phyloP scores from a whole-genome alignment of 2,329 filamentous ascomycete species.

The Gnomoniopsis sp. region DNA sequence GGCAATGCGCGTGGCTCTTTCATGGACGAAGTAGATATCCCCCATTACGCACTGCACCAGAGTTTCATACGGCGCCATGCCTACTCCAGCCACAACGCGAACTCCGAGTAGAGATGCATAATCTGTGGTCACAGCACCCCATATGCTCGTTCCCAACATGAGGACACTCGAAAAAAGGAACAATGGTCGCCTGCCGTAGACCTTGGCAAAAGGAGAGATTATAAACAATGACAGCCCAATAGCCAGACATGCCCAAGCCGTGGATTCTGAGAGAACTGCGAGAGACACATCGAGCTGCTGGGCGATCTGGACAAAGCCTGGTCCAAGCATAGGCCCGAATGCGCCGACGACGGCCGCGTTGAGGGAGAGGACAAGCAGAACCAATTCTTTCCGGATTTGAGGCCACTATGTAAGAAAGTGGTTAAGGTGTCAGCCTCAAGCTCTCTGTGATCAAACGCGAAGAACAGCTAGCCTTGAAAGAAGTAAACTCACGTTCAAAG shows the following conservation, averaged over 20 bases:
- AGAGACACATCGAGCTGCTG: constrained; percentile 39
- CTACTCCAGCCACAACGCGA: constrained; percentile 42
- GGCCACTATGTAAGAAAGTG: neutral
- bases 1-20: constrained; percentile 39
- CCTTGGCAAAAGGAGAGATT: constrained; percentile 47
- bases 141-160: constrained; percentile 45
- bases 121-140: constrained; percentile 39
- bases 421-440: neutral
- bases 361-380: constrained; percentile 41
- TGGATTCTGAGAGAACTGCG: constrained; percentile 20
- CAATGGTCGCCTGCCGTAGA: constrained; percentile 45
- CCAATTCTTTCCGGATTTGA: constrained; percentile 34
- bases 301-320: constrained; percentile 44
- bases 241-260: neutral
- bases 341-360: constrained; percentile 45
- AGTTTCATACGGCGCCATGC: constrained; percentile 49
- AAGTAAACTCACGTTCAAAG: neutral
- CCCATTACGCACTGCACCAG: constrained; percentile 49
- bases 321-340: constrained; percentile 48
- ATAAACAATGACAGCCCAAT: constrained; percentile 31
- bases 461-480: neutral
- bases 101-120: constrained; percentile 44
- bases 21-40: constrained; percentile 43
- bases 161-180: constrained; percentile 43
- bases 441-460: neutral